A percentile compares a stretch with the other conserved stretches of the same genome.
phyloP scores from a whole-genome alignment of 331 rosid species.

The Quercus lobata region DNA sequence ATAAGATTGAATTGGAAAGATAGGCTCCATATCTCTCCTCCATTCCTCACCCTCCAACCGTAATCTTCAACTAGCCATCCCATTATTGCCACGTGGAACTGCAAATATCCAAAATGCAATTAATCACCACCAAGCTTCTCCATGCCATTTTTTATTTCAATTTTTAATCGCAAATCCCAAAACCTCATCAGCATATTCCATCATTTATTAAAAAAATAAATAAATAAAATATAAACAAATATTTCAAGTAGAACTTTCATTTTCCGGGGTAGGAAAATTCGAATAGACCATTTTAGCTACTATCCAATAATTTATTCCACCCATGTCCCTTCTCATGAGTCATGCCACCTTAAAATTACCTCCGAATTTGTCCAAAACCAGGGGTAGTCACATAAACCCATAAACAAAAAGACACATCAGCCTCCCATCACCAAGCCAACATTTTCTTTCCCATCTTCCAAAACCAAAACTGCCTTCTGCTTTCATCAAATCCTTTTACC shows the following conservation, averaged over 20 bases:
- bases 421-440: constrained; percentile 21
- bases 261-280: background rate
- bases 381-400: constrained; percentile 59
- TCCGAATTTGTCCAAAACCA: constrained; percentile 44
- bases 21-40: constrained; percentile 39
- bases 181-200: constrained; percentile 39
- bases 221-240: background rate
- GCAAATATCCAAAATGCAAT: constrained; percentile 53
- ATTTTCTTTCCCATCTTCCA: constrained; percentile 29
- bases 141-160: constrained; percentile 16
- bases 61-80: constrained; percentile 72
- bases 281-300: constrained; percentile 39
- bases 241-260: background rate
- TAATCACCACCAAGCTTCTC: constrained; percentile 47
- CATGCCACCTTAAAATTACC: constrained; percentile 8
- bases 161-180: constrained; percentile 29
- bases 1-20: constrained; percentile 47
- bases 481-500: constrained; percentile 34
- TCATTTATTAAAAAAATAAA: background rate
- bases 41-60: constrained; percentile 73
- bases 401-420: constrained; percentile 20
- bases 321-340: constrained; percentile 12
- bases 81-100: constrained; percentile 57
- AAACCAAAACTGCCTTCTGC: constrained; percentile 13
- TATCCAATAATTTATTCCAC: background rate